Percentiles rank a stretch among this genome's conserved stretches.
These are phyloP conservation scores for Kwoniella europaea DNA, from an alignment of 768 basidiomycete species.

Conservation along the genomic window DNA sequence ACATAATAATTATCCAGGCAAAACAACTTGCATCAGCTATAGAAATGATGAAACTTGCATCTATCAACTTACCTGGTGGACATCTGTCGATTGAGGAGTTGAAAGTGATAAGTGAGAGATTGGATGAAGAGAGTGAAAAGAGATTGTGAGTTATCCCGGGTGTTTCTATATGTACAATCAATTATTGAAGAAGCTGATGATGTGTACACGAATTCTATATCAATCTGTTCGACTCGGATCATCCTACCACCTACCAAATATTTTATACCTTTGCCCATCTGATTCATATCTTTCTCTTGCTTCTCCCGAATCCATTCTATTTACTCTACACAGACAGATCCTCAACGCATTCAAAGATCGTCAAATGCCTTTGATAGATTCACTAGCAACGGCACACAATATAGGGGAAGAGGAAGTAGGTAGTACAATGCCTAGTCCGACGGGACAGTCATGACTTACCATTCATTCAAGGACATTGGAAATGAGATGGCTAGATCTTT, in stretches of 20 bases:
- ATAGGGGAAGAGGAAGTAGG: neutral
- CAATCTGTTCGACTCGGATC: neutral
- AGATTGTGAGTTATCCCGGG: conserved; percentile 33
- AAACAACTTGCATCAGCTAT: conserved; percentile 33
- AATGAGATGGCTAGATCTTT: no score
- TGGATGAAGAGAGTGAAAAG: conserved; percentile 41
- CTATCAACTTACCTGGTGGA: conserved; percentile 44
- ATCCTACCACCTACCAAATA: no score
- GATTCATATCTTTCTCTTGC: neutral
- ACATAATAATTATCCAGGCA: conserved; percentile 23
- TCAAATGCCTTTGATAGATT: conserved; percentile 25
- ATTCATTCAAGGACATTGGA: no score
- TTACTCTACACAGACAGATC: conserved; percentile 13
- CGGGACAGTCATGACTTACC: neutral
- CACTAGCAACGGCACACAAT: neutral
- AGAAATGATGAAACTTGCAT: conserved; percentile 38
- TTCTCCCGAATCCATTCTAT: neutral
- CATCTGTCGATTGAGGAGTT: conserved; percentile 32
- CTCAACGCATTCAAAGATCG: conserved; percentile 23
- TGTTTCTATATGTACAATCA: neutral
- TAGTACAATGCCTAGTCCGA: neutral
- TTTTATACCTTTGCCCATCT: neutral
- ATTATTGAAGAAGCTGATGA: neutral
- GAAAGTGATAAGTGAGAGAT: conserved; percentile 19
- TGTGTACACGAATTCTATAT: neutral